phyloP scores from a whole-genome alignment of 306 rosid species.

The Pyrus pyrifolia region DNA sequence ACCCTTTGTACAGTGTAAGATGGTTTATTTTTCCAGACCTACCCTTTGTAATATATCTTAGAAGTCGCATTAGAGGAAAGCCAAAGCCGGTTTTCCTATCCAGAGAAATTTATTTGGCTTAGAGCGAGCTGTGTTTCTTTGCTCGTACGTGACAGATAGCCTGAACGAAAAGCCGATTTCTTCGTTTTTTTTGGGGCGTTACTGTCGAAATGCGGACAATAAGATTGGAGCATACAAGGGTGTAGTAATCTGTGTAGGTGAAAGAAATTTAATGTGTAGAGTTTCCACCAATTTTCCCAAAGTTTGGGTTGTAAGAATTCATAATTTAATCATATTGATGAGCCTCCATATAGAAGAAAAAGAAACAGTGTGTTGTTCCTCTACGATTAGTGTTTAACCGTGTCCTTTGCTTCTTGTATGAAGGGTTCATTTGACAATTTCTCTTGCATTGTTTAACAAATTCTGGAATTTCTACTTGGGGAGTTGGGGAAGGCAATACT shows the following conservation, averaged over 20 bases:
- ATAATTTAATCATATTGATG: background rate
- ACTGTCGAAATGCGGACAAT: background rate
- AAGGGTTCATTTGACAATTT: too few relatives aligned
- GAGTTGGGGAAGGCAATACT: too few relatives aligned
- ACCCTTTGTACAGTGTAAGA: conserved; percentile 20
- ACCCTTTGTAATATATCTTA: conserved; percentile 3
- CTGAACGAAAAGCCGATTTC: background rate
- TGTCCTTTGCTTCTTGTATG: too few relatives aligned
- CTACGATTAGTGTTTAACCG: background rate
- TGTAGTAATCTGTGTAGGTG: conserved; percentile 13
- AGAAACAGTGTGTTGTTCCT: too few relatives aligned
- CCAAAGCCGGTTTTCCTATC: conserved; percentile 9
- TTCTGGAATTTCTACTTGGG: too few relatives aligned
- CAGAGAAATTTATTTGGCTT: background rate
- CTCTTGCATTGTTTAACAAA: too few relatives aligned
- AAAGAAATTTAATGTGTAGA: background rate
- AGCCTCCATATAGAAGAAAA: background rate
- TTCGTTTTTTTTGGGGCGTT: background rate
- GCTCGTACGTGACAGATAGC: conserved; percentile 6
- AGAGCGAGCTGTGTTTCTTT: conserved; percentile 2
- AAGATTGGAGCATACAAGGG: conserved; percentile 9
- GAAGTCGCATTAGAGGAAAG: conserved; percentile 15
- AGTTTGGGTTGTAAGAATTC: conserved; percentile 9
- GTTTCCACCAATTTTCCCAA: conserved; percentile 10
- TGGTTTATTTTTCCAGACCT: background rate